Base-by-base conservation (phyloP, 768 basidiomycete species). In the Russula griseocarnosa region DNA sequence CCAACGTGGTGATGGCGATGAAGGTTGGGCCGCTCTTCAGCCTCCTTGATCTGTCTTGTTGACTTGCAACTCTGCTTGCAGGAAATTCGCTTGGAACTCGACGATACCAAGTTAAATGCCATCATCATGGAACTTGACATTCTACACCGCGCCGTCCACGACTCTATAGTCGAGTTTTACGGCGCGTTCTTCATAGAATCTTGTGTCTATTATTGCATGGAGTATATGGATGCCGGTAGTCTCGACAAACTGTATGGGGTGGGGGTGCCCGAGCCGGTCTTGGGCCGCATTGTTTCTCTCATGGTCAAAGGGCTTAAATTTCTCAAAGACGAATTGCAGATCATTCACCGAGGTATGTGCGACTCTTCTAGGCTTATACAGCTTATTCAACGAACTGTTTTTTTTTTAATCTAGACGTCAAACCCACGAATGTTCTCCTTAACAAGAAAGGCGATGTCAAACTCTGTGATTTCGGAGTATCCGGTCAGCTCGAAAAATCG, bases 141-240 rank as follows among this genome's bases (percentile, higher is more conserved):
- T 68, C 85, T 99, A 8, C 97, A 99, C 75, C 91, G 94, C 30
- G 95, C 95, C 3, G 82, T 88, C 50, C 86, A 90, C 10, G 90
- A 90, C 3, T 86, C 92, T 71, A 98, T 98, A 68, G 92, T 99
- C 71, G 97, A 98, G 66, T 99, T 99, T 70, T 98, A 96, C 73
- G 97, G 97, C 50, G 97, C 97, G 5, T 99, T 99, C 79, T 98
- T 97, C 76, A 94, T 97, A 75, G 97, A 99, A 73, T 92, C 92
- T n/a, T 99, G 96, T 74, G 97, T 99, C 26, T 98, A 99, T 77
- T 98, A 97, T 74, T 98, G 95, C 76, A 98, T 98, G 95, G 97
- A 99, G 79, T 92, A 88, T 77, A 99, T 99, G 97, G 96, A 99
- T 73, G 95, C 94, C 13, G 94, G 95, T n/a, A 90, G 87, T 46